Base-by-base conservation (phyloP, 148 eudicot species). In the Silene conica region DNA sequence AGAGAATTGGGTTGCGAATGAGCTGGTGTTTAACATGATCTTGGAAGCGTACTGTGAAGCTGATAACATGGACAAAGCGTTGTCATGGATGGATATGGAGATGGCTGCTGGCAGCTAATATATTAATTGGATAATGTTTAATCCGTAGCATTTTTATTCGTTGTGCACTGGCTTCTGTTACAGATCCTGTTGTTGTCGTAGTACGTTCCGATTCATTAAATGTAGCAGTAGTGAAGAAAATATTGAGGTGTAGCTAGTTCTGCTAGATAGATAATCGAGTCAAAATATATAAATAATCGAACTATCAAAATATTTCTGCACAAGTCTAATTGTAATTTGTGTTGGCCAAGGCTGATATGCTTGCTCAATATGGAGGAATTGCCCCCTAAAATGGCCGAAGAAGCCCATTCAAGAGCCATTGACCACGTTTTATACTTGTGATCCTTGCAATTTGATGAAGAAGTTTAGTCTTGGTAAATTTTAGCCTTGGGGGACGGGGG, bases 321-420 rank as follows among this genome's bases (percentile, higher is more conserved):
- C n/a, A n/a, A n/a, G n/a, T n/a, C n/a, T n/a, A n/a, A n/a, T 25
- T 54, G 60, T 20, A 7, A 55, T 73, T 71, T 56, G 45, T 73
- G 62, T 73, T 76, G 70, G 77, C 79, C 79, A 87, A 94, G 99
- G 99, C 93, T 83, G 97, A 95, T 84, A 74, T 95, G 86, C 99
- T 95, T 79, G 97, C 78, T 18, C 84, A 72, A 70, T 95, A 89
- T 85, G 99, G 99, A 77, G 97, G 97, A 79, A 96, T 95, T 84
- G 87, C 92, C 73, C 73, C 99, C 99, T 59, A 95, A 92, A 83
- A 95, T 92, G 97, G 97, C 99, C 7, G 96, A 85, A 85, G 99
- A 95, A 83, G 99, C 99, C 56, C 99, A 95, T 78, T 78, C 89
- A 8, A 79, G 77, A 79, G 97, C 87, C 81, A 92, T 95, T 77